Evolutionary conservation across 108 stramenopile genomes (phyloP), one percentile per base, ranked within the genome.

Genomic region (Cyclotella cryptica): DNA sequence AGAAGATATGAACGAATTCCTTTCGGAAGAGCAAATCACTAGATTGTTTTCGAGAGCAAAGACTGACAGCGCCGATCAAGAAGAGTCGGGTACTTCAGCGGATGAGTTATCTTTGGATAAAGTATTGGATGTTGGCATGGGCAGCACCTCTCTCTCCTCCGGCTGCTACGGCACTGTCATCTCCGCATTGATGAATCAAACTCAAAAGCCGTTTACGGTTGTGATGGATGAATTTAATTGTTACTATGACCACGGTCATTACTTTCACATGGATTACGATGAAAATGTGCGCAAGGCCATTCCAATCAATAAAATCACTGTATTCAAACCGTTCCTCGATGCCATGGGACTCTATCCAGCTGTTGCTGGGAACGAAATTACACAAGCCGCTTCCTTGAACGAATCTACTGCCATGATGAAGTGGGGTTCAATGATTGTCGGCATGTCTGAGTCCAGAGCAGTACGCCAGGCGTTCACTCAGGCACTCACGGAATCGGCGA

Each of bases 251-350:
- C 78, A 86, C 21, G 90, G 92, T 0, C 89, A 93, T 39, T 95
- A 93, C 85, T 92, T 86, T 60, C 92, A 95, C 76, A 89, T 86
- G 85, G 86, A 88, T 15, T 95, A 93, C 80, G 92, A 92, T 59
- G 69, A 80, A 15, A 49, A 83, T 19, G 94, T 87, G 6, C 79
- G 84, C 15, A 79, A 85, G 46, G 58, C 88, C 12, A 92, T 95
- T 58, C 94, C 94, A 19, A 82, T 84, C 60, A 66, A 89, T 35
- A 71, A 75, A 71, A 91, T 95, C 61, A 89, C 83, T 49, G 71
- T 95, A 28, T 90, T 93, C 58, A 79, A 90, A 69, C 92, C 90
- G 8, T 81, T 88, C 47, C 22, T 95, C 53, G 77, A 88, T 61
- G 90, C 89, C 26, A 87, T 92, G 88, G 87, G 87, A 27, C 55